A percentile compares a stretch with the other conserved stretches of the same genome.
Conservation (phyloP, 257 asterid genomes). For the Cynanchum wilfordii region DNA sequence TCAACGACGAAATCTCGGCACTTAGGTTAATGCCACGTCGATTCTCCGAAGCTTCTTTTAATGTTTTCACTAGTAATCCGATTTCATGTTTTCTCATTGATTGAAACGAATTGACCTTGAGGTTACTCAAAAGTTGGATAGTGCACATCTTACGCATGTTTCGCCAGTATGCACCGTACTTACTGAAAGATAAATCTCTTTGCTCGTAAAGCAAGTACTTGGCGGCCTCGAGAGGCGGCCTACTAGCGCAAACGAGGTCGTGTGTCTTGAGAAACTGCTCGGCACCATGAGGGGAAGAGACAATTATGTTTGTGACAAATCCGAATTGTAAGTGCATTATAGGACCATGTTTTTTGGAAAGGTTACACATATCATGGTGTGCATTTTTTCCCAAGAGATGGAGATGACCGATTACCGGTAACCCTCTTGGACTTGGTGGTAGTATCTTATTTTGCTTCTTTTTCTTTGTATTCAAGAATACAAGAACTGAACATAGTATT, state of each 20-base stretch:
- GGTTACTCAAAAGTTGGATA: conserved; percentile 3
- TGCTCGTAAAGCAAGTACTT: background rate
- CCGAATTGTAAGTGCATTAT: background rate
- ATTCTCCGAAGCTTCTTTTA: background rate
- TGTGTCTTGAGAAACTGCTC: conserved; percentile 18
- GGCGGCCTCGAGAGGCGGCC: conserved; percentile 1
- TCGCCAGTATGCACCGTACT: conserved; percentile 19
- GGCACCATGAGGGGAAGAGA: conserved; percentile 10
- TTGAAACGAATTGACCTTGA: conserved; percentile 13
- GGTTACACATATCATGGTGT: background rate
- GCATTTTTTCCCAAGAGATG: conserved; percentile 1
- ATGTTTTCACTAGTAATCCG: background rate
- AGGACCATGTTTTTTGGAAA: background rate
- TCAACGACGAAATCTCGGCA: background rate
- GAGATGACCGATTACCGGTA: background rate
- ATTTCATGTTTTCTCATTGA: conserved; percentile 10
- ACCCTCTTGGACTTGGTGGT: background rate
- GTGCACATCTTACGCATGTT: conserved; percentile 4
- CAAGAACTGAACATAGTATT: background rate
- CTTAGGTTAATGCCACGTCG: background rate
- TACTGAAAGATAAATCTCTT: background rate
- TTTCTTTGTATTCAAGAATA: background rate
- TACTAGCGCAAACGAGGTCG: conserved; percentile 14
- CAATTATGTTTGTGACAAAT: background rate
- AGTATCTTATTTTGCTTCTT: background rate